These are phyloP conservation scores for Orbilia ellipsospora DNA, from an alignment of 2,329 filamentous ascomycete genomes.

Conservation along the genomic window DNA sequence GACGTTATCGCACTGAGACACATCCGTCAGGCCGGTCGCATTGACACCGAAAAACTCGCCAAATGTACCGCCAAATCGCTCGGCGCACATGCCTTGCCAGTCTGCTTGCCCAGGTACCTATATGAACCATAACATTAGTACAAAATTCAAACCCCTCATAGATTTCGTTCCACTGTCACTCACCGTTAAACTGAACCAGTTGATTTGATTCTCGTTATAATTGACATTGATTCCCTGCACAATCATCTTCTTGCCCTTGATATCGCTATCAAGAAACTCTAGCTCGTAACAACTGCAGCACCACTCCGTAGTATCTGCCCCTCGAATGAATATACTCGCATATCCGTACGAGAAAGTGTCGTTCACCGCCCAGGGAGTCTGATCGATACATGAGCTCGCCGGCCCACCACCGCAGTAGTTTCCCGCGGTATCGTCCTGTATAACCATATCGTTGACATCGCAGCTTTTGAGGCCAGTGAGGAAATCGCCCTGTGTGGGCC, in stretches of 20 bases:
- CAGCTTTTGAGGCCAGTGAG: conserved; percentile 56
- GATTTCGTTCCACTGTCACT: neutral
- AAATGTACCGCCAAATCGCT: conserved; percentile 47
- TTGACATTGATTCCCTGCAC: conserved; percentile 71
- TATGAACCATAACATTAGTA: neutral
- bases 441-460: conserved; percentile 41
- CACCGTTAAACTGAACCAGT: conserved; percentile 50
- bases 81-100: conserved; percentile 37
- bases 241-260: conserved; percentile 72
- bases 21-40: conserved; percentile 40
- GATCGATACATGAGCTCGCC: conserved; percentile 72
- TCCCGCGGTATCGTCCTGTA: conserved; percentile 42
- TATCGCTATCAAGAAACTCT: conserved; percentile 67
- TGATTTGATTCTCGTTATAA: conserved; percentile 48
- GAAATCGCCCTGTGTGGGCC: conserved; percentile 55
- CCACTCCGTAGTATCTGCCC: conserved; percentile 70
- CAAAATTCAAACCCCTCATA: neutral
- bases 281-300: conserved; percentile 75
- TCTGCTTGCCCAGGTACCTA: conserved; percentile 50
- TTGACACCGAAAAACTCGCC: conserved; percentile 47
- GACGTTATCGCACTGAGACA: conserved; percentile 40
- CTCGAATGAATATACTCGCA: conserved; percentile 70
- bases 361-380: conserved; percentile 73
- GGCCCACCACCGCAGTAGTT: conserved; percentile 70
- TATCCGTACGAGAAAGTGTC: conserved; percentile 72